A percentile compares a stretch with the other conserved stretches of the same genome.
Evolutionary conservation across 1,284 basidiomycete species (phyloP).

Genomic region (Crocinoboletus sp.): DNA sequence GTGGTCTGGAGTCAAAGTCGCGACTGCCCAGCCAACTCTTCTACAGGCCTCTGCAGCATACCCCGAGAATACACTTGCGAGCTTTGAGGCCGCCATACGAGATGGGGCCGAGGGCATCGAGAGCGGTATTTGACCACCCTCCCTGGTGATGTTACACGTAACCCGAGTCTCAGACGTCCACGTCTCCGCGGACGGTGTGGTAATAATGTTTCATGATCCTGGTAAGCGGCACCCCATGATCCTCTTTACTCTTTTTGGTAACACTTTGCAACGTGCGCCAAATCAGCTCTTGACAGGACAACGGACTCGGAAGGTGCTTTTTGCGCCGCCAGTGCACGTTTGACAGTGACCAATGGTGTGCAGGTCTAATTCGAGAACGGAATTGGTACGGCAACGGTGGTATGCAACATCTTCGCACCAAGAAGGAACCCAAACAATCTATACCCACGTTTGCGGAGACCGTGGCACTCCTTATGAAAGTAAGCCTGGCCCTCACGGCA

Average conservation of each 20-base stretch:
- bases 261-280: conserved; percentile 16
- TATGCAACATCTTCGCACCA: conserved; percentile 82
- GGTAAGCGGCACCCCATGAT: conserved; percentile 43
- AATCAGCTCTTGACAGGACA: conserved; percentile 59
- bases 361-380: conserved; percentile 65
- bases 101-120: conserved; percentile 96
- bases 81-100: conserved; percentile 89
- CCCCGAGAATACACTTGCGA: conserved; percentile 91
- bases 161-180: conserved; percentile 84
- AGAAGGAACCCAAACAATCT: conserved; percentile 75
- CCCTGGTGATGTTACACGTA: conserved; percentile 39
- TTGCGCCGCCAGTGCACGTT: conserved; percentile 17
- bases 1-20: conserved; percentile 31
- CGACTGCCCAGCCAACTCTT: conserved; percentile 13
- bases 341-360: conserved; percentile 14
- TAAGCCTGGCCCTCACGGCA: conserved; percentile 29
- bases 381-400: conserved; percentile 70
- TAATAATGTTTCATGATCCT: conserved; percentile 96
- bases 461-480: conserved; percentile 76
- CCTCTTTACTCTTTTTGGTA: conserved; percentile 21
- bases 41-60: conserved; percentile 76
- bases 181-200: conserved; percentile 84
- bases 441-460: conserved; percentile 90
- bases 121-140: conserved; percentile 63
- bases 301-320: conserved; percentile 60